These are phyloP conservation scores for Trichophyton simii DNA, from an alignment of 2,329 filamentous ascomycete species.

Conservation along the genomic window DNA sequence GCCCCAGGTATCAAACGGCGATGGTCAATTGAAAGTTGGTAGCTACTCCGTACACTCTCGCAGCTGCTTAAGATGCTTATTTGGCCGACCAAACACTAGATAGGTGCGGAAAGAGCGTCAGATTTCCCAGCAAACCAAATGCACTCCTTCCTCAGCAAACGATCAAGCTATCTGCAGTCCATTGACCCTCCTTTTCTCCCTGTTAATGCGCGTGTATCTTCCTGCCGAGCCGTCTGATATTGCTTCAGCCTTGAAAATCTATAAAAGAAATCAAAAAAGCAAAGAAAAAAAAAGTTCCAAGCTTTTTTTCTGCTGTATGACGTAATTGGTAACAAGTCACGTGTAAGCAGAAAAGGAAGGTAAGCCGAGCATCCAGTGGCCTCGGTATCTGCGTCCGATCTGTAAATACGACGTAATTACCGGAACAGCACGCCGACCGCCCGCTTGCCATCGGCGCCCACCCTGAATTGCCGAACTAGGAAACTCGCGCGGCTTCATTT, in stretches of 20 bases:
- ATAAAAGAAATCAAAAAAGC: not conserved
- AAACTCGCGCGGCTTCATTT: not conserved
- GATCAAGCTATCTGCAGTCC: not conserved
- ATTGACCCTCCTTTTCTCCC: not conserved
- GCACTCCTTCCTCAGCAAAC: not conserved
- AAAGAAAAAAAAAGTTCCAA: not conserved
- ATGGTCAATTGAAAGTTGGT: not conserved
- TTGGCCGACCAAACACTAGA: not conserved
- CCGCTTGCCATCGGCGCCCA: slow-evolving; percentile 7
- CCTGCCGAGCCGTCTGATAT: not conserved
- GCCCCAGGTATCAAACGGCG: not conserved
- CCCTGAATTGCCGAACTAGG: not conserved
- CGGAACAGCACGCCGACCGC: not conserved
- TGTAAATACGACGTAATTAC: slow-evolving; percentile 1
- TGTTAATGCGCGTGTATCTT: not conserved
- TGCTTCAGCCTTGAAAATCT: not conserved
- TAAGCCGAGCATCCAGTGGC: not conserved
- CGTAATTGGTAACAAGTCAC: slow-evolving; percentile 1
- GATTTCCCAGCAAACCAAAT: not conserved
- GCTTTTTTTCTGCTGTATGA: not conserved
- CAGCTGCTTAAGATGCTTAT: not conserved
- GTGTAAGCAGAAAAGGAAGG: not conserved
- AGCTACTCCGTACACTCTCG: not conserved
- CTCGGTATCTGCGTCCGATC: not conserved
- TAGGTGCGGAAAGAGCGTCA: not conserved